Percentiles rank a stretch among this genome's conserved stretches.
Conservation (phyloP, 1,284 basidiomycete species). For the Boletus semigastroideus region DNA sequence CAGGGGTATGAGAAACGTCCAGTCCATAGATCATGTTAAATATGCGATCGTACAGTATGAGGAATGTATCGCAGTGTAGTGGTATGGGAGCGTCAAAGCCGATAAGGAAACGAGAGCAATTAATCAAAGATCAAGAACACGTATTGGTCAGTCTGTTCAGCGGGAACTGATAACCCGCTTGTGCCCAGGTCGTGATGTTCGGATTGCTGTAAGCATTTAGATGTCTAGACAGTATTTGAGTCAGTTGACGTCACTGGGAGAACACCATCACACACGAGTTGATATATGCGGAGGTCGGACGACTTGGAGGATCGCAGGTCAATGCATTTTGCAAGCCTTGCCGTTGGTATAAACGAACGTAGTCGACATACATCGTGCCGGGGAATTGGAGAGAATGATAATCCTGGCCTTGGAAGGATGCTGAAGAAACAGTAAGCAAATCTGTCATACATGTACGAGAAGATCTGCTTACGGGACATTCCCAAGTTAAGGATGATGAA, state of each 20-base stretch:
- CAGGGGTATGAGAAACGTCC: constrained; percentile 13
- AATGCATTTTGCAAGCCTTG: constrained; percentile 54
- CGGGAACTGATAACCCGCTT: constrained; percentile 69
- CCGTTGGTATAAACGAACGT: constrained; percentile 77
- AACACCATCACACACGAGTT: constrained; percentile 39
- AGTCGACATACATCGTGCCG: constrained; percentile 70
- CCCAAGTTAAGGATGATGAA: constrained; percentile 76
- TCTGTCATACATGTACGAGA: neutral
- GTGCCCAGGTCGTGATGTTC: constrained; percentile 73
- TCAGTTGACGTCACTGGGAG: neutral
- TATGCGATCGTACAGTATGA: constrained; percentile 29
- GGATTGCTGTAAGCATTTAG: constrained; percentile 65
- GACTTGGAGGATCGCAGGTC: constrained; percentile 60
- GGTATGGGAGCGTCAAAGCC: constrained; percentile 17
- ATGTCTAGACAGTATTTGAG: constrained; percentile 48
- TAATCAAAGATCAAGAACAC: constrained; percentile 22
- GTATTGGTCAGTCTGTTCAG: constrained; percentile 63
- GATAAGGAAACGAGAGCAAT: constrained; percentile 9
- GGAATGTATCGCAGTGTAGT: constrained; percentile 20
- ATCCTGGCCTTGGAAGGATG: constrained; percentile 68
- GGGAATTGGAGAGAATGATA: constrained; percentile 69
- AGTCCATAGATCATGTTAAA: constrained; percentile 30
- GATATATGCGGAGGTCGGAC: constrained; percentile 65
- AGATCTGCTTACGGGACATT: constrained; percentile 50
- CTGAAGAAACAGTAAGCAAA: constrained; percentile 25